Base-by-base conservation (phyloP, 2,329 filamentous ascomycete genomes). In the Nemania bipapillata region DNA sequence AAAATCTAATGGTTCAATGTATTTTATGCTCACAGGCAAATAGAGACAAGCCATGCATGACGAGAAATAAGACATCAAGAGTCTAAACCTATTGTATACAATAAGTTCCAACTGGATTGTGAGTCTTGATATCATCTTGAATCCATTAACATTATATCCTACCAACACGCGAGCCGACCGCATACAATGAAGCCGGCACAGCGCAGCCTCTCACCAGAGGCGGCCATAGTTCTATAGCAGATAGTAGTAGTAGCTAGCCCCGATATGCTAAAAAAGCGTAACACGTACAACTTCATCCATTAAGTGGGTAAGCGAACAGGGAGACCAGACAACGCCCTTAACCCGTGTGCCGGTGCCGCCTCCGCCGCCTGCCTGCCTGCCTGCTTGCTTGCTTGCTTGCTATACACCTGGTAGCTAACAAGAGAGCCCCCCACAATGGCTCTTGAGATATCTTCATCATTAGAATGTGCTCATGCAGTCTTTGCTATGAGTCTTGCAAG, bases 91-190 rank as follows among this genome's bases (percentile, higher is more conserved):
- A 49, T 28, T 47, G 4, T 50, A 22, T 61, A 54, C 22, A 61
- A 30, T 58, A 57, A 62, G 35, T 47, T 64, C 55, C 28, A 26
- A 62, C 66, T 58, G 58, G 57, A 45, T 50, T 64, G 32, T 68
- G 49, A 63, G 56, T 69, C 58, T 69, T 66, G 55, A 60, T 63
- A 57, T 67, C 56, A 40, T 70, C 47, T 67, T 54, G 65, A 61
- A 71, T 70, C 64, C 67, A 71, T 71, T 71, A 71, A 70, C 63
- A 71, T 71, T 71, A 71, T 69, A 65, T 69, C 66, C 60, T 66
- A 67, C 69, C 60, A 67, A 67, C 28, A 52, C 32, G 42, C 35
- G 63, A 60, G 35, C 50, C 53, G 37, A 63, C 55, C 63, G 45
- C 63, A 61, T 61, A 59, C 60, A 68, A 56, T 57, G 40, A 30